Base-by-base conservation (phyloP, 2,329 filamentous ascomycete genomes). In the Diplodia corticola region DNA sequence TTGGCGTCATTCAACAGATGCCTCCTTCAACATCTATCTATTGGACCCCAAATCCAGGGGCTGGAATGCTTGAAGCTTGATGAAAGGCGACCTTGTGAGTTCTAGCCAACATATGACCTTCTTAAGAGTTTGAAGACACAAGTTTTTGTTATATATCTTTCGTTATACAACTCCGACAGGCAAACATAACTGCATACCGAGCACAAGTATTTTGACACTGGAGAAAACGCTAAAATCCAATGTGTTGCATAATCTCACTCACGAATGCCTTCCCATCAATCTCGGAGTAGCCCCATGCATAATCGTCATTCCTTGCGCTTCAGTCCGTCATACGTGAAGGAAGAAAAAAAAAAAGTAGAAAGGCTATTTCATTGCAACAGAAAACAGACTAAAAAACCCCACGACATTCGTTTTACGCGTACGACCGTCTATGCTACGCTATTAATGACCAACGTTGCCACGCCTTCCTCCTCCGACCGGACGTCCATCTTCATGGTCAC, bases 401-500 rank as follows among this genome's bases (percentile, higher is more conserved):
- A 20, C n/a, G 10, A 4, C 40, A 44, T 13, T 20, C 40, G 20
- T 44, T 44, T 44, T 44, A 44, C 40, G 40, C 40, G 40, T 44
- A 44, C n/a, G 40, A 20, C 40, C 40, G 46, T 53, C 48, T 87
- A 96, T 77, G 91, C 89, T 77, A 97, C 89, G 73, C 92, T 93
- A 71, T 88, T 91, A 76, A 97, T 86, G 68, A 98, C 88, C 78
- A 96, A 83, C 68, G 88, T 85, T 68, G 95, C 93, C 74, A 99
- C 88, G 65, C 92, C 92, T 76, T 95, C 92, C 80, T 99, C 95
- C 79, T 99, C 95, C 77, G 91, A 91, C 76, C 95, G 87, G 68
- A 94, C 91, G 63, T 90, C 91, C 72, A 99, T 92, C 86, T 98
- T 98, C 74, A 94, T 96, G 67, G 95, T 97, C 28, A 98, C 93